A percentile compares a stretch with the other conserved stretches of the same genome.
Evolutionary conservation across 1,139 yeast genomes (phyloP).

Genomic region (Sugiyamaella novakii): DNA sequence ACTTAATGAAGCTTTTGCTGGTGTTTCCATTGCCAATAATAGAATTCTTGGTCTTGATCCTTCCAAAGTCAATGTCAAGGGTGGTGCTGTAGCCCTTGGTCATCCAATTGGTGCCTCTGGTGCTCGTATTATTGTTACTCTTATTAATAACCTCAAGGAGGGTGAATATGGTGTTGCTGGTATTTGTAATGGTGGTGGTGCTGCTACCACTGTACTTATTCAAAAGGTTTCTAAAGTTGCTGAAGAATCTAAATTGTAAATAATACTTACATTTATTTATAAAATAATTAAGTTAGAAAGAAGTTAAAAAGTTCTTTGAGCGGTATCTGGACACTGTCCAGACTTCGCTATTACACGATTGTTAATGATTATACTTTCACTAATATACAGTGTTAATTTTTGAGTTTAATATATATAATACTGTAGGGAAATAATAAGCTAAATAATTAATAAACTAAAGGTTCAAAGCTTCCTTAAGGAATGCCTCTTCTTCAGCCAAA

Average conservation of each 20-base stretch:
- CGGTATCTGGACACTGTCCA: too few species aligned
- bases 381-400: too few species aligned
- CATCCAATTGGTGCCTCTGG: constrained; percentile 97
- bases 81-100: constrained; percentile 96
- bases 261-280: too few species aligned
- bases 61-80: constrained; percentile 79
- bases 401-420: constrained; percentile 9
- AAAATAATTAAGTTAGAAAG: too few species aligned
- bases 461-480: constrained; percentile 62
- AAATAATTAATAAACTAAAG: constrained; percentile 12
- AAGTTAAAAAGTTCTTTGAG: too few species aligned
- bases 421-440: neutral
- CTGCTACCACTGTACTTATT: constrained; percentile 78
- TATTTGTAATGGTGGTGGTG: constrained; percentile 98
- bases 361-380: too few species aligned
- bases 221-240: constrained; percentile 48
- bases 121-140: constrained; percentile 84
- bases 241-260: constrained; percentile 19
- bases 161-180: constrained; percentile 93
- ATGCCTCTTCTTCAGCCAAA: constrained; percentile 82
- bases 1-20: constrained; percentile 92
- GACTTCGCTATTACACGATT: too few species aligned
- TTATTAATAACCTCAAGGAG: constrained; percentile 70
- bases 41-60: constrained; percentile 64
- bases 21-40: constrained; percentile 86